Conservation (phyloP, 1,139 yeast species). For the Taphrina wiesneri region DNA sequence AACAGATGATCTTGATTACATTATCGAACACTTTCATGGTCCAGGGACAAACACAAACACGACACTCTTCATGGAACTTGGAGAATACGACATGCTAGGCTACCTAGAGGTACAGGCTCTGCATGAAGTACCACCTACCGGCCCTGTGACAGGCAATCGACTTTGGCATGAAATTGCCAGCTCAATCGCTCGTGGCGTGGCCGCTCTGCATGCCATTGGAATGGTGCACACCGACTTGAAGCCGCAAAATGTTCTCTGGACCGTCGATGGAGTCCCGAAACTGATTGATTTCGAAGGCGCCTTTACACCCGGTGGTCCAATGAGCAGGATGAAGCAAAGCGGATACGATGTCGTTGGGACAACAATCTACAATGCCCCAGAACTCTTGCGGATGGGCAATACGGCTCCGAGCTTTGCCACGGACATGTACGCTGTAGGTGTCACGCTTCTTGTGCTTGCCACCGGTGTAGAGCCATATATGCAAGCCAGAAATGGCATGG, state of each 20-base stretch:
- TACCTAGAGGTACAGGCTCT: not conserved
- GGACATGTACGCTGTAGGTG: slow-evolving; percentile 24
- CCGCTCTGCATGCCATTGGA: slow-evolving; percentile 72
- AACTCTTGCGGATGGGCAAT: not conserved
- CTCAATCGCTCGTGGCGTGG: not conserved
- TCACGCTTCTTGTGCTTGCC: slow-evolving; percentile 23
- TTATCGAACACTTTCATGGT: slow-evolving; percentile 4
- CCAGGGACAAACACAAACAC: not conserved
- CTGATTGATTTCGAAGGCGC: slow-evolving; percentile 75
- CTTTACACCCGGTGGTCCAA: not conserved
- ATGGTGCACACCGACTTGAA: slow-evolving; percentile 93
- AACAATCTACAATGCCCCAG: slow-evolving; percentile 21
- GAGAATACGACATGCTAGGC: not conserved
- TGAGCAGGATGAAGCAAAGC: not conserved
- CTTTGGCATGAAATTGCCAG: slow-evolving; percentile 7
- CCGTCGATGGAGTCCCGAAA: slow-evolving; percentile 73
- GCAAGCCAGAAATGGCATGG: slow-evolving; percentile 19
- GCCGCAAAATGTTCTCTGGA: slow-evolving; percentile 82
- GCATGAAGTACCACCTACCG: not conserved
- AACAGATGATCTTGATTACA: slow-evolving; percentile 6
- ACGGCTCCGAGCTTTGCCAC: not conserved
- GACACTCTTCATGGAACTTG: slow-evolving; percentile 11
- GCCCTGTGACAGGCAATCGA: not conserved
- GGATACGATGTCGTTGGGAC: slow-evolving; percentile 21
- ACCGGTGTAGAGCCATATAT: slow-evolving; percentile 22